A percentile compares a stretch with the other conserved stretches of the same genome.
These are phyloP conservation scores for Eucalyptus viminalis DNA, from an alignment of 345 rosid genomes.

Conservation along the genomic window DNA sequence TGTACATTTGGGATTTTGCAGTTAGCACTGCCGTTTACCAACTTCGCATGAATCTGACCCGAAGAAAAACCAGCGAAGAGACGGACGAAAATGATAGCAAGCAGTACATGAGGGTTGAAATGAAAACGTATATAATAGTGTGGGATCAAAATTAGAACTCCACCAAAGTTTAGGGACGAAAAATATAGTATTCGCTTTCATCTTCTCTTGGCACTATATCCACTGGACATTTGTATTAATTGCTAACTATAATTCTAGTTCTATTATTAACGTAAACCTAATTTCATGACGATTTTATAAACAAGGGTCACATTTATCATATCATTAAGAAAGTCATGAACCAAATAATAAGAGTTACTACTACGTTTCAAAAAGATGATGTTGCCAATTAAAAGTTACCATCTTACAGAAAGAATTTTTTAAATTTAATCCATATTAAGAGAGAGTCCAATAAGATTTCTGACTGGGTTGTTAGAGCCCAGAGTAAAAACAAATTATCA, in stretches of 20 bases:
- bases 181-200: not conserved
- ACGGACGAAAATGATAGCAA: not conserved
- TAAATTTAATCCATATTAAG: not conserved
- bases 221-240: not conserved
- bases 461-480: too few species aligned
- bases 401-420: not conserved
- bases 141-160: not conserved
- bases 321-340: not conserved
- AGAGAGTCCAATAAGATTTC: too few species aligned
- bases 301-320: not conserved
- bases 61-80: not conserved
- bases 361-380: not conserved
- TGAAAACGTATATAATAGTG: not conserved
- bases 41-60: not conserved
- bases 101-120: not conserved
- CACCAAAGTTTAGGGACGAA: not conserved
- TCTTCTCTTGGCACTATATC: not conserved
- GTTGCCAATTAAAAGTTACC: not conserved
- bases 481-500: too few species aligned
- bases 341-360: not conserved
- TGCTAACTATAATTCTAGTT: rapidly evolving
- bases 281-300: not conserved
- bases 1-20: not conserved
- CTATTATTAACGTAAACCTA: not conserved
- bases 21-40: not conserved